A percentile compares a stretch with the other conserved stretches of the same genome.
phyloP scores from a whole-genome alignment of 352 stramenopile genomes.

The Sclerospora graminicola region DNA sequence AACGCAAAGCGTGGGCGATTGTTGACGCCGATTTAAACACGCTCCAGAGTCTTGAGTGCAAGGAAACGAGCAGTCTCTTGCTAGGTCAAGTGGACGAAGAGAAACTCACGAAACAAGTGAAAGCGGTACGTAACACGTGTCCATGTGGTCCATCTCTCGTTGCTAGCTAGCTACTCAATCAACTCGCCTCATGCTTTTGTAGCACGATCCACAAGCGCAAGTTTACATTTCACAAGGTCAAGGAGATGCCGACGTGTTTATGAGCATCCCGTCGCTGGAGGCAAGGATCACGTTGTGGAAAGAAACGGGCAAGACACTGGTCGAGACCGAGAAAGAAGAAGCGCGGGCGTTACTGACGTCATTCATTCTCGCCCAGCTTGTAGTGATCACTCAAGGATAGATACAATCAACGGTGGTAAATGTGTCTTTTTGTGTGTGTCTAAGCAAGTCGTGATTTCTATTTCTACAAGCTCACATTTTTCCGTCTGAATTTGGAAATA shows the following conservation, averaged over 20 bases:
- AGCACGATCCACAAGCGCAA: constrained; percentile 59
- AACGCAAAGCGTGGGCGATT: constrained; percentile 16
- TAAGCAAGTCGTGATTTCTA: no score
- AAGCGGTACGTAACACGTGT: constrained; percentile 31
- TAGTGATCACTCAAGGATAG: constrained; percentile 29
- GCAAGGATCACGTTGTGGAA: constrained; percentile 71
- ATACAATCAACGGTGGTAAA: no score
- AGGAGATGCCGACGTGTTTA: constrained; percentile 65
- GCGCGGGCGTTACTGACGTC: constrained; percentile 47
- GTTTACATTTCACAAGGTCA: constrained; percentile 77
- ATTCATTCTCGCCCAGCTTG: constrained; percentile 40
- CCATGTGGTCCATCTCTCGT: no score
- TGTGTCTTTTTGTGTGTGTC: no score
- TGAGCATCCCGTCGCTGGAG: constrained; percentile 71
- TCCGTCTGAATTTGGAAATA: no score
- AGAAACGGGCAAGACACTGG: constrained; percentile 57
- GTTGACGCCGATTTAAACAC: constrained; percentile 9
- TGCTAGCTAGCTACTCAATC: no score
- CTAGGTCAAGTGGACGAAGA: constrained; percentile 74
- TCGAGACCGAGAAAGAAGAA: constrained; percentile 74
- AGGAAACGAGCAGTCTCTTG: constrained; percentile 46
- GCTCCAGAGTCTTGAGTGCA: constrained; percentile 39
- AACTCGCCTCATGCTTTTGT: no score
- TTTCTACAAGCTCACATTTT: no score
- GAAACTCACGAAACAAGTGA: constrained; percentile 63